Evolutionary conservation across 108 stramenopile genomes (phyloP), one percentile per base, ranked within the genome.

Genomic region (Seminavis robusta): DNA sequence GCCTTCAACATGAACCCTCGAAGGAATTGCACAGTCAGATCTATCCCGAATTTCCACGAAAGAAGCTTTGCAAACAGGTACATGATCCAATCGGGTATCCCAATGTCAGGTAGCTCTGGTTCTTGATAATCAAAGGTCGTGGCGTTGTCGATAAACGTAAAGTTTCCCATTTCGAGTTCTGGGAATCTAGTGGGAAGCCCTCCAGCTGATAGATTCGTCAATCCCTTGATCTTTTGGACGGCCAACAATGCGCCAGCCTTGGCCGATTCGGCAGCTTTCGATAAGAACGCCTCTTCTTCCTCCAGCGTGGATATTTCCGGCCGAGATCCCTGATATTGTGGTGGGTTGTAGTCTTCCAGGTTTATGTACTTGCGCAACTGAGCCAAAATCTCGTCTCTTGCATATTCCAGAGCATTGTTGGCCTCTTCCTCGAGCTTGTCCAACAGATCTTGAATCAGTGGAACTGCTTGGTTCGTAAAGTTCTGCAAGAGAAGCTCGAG

Each of bases 261-360:
- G 17, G 21, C 29, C 24, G 41, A 37, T 23, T 54, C 7, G 29
- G 47, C 39, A n/a, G 32, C 27, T 17, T 6, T 1, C 0, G 25
- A 26, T 1, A 29, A 29, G 1, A 56, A 51, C 33, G 46, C 31
- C 4, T 63, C 11, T 27, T 71, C 48, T 19, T 52, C 54, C 10
- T 17, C 29, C 10, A 58, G 47, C 9, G 41, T 48, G 2, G 55
- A 71, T 46, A 9, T 38, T 32, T 20, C 8, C 46, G 27, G 37
- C 13, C 30, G 43, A 29, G 56, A 49, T 28, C 61, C 69, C 20
- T 54, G 1, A 44, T 53, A 71, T 28, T 3, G 15, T 36, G 69
- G 69, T 24, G 69, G 69, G 33, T 63, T 20, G 43, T 71, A 71
- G 40, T 52, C 56, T 20, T 71, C 60, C 48, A 71, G 24, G n/a